A percentile compares a stretch with the other conserved stretches of the same genome.
Conservation (phyloP, 2,329 filamentous ascomycete species). For the Nemania sp. region DNA sequence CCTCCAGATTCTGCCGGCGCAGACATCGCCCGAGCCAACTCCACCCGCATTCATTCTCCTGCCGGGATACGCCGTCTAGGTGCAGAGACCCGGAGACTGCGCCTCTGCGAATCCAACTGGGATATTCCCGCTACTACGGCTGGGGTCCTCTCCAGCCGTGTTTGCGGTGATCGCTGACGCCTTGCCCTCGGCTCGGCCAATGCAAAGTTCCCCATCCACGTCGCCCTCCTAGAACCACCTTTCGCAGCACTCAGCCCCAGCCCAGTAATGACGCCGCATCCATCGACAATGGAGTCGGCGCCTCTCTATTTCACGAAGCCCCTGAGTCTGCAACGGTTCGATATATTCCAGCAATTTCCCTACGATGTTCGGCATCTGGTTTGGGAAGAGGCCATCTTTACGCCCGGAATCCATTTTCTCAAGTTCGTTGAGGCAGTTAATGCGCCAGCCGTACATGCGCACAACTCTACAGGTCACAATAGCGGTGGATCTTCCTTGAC, state of each 20-base stretch:
- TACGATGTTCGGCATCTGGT: slow-evolving; percentile 38
- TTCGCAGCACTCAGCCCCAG: background rate
- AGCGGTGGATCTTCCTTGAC: slow-evolving; percentile 1
- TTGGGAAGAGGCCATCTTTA: slow-evolving; percentile 35
- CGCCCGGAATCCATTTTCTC: slow-evolving; percentile 40
- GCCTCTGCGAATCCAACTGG: background rate
- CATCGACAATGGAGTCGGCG: background rate
- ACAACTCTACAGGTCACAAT: background rate
- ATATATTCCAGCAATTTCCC: slow-evolving; percentile 32
- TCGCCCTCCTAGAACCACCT: background rate
- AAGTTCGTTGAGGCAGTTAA: slow-evolving; percentile 31
- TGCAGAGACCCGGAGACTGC: background rate
- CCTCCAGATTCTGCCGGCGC: background rate
- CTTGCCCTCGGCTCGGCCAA: background rate
- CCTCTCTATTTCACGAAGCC: slow-evolving; percentile 32
- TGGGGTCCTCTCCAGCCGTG: background rate
- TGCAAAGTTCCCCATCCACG: background rate
- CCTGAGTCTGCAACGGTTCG: slow-evolving; percentile 29
- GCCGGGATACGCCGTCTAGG: background rate
- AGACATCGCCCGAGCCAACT: background rate
- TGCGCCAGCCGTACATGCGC: background rate
- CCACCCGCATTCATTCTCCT: background rate
- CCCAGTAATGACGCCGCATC: slow-evolving; percentile 14
- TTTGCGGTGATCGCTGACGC: background rate
- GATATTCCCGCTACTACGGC: background rate